phyloP scores from a whole-genome alignment of 305 asterid species.

The Nicotiana rustica region DNA sequence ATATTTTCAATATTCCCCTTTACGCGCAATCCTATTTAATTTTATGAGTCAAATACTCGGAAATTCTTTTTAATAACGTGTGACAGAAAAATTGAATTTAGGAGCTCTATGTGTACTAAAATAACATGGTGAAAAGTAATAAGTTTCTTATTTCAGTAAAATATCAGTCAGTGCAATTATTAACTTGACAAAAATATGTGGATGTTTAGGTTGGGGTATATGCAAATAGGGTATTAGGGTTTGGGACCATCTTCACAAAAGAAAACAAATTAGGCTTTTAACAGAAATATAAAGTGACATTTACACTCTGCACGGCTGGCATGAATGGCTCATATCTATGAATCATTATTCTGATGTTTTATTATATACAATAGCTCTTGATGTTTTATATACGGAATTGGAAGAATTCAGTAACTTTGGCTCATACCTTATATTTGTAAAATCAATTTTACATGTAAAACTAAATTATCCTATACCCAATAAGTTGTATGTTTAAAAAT shows the following conservation, averaged over 20 bases:
- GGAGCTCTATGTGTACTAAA: not conserved
- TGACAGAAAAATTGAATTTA: not conserved
- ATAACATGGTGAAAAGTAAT: not conserved
- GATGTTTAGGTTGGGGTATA: not conserved
- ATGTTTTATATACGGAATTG: too few species aligned
- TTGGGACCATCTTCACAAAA: constrained; percentile 24
- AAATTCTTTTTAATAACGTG: not conserved
- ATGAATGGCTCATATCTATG: not conserved
- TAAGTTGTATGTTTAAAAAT: too few species aligned
- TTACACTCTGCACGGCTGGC: not conserved
- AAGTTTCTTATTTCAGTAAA: not conserved
- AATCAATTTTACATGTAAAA: too few species aligned
- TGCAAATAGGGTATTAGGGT: not conserved
- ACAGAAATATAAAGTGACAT: not conserved
- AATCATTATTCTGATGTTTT: not conserved
- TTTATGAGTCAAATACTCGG: too few species aligned
- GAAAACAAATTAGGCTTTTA: not conserved
- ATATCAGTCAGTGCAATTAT: not conserved
- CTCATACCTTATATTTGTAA: not conserved
- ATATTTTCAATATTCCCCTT: too few species aligned
- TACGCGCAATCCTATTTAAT: too few species aligned
- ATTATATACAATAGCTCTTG: not conserved
- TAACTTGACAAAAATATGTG: constrained; percentile 21
- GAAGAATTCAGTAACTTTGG: too few species aligned
- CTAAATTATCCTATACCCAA: too few species aligned